A percentile compares a stretch with the other conserved stretches of the same genome.
Conservation (phyloP, 345 rosid genomes). For the Gynandropsis gynandra region DNA sequence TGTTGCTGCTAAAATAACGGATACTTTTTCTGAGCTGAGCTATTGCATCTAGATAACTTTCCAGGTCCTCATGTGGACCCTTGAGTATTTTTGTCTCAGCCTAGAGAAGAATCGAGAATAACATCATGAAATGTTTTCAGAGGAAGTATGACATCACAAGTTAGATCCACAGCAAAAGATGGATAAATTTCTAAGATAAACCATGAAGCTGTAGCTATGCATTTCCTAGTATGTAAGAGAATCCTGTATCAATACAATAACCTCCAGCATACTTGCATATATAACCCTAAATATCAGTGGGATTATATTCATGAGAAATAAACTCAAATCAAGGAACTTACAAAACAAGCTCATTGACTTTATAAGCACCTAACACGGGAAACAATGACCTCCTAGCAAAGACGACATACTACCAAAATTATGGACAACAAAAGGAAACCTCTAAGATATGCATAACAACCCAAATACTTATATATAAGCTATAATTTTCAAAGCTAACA, state of each 20-base stretch:
- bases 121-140: conserved; percentile 10
- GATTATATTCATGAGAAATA: not conserved
- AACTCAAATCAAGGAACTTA: not conserved
- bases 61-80: conserved; percentile 94
- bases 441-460: too few relatives aligned
- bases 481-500: too few relatives aligned
- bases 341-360: not conserved
- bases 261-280: not conserved
- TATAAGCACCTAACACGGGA: not conserved
- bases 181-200: conserved; percentile 2
- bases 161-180: not conserved
- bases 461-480: too few relatives aligned
- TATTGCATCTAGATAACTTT: conserved; percentile 82
- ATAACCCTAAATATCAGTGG: not conserved
- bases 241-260: not conserved
- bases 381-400: not conserved
- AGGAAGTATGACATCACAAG: conserved; percentile 4
- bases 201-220: not conserved
- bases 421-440: not conserved
- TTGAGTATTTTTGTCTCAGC: conserved; percentile 88
- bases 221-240: not conserved
- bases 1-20: conserved; percentile 56
- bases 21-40: conserved; percentile 76
- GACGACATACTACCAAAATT: too few relatives aligned
- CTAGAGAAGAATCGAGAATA: conserved; percentile 37